phyloP scores from a whole-genome alignment of 768 basidiomycete species.

The Rhizopogon rudus region DNA sequence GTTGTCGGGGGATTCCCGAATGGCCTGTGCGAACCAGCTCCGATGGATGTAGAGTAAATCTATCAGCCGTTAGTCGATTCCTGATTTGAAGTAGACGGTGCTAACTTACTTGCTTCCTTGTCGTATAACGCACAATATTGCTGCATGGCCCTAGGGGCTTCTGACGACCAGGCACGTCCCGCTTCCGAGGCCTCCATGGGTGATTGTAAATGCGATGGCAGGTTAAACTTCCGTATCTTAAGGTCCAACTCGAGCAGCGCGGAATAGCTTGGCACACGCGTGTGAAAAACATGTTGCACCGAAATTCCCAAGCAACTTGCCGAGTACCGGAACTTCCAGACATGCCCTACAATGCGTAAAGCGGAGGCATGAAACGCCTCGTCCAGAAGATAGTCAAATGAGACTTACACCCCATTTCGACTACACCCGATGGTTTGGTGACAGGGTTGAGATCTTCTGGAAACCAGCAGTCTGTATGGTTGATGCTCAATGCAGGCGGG shows the following conservation, averaged over 20 bases:
- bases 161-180: constrained; percentile 34
- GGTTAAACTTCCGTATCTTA: constrained; percentile 44
- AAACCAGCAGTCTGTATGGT: constrained; percentile 47
- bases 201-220: constrained; percentile 39
- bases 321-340: constrained; percentile 42
- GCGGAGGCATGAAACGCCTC: constrained; percentile 11
- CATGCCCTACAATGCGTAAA: constrained; percentile 27
- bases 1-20: constrained; percentile 35
- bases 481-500: constrained; percentile 40
- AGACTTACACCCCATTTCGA: constrained; percentile 39
- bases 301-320: constrained; percentile 41
- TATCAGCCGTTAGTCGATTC: constrained; percentile 8
- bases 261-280: constrained; percentile 34
- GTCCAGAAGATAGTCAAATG: neutral
- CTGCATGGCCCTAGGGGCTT: constrained; percentile 36
- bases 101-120: constrained; percentile 41
- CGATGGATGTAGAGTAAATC: constrained; percentile 44
- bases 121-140: constrained; percentile 38
- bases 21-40: constrained; percentile 44
- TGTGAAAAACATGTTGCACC: constrained; percentile 37
- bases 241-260: constrained; percentile 45
- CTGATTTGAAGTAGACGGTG: neutral
- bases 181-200: constrained; percentile 28
- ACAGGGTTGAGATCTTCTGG: constrained; percentile 39
- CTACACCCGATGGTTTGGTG: constrained; percentile 27